Conservation (phyloP, 2,329 filamentous ascomycete genomes). For the Trichoderma hamatum region DNA sequence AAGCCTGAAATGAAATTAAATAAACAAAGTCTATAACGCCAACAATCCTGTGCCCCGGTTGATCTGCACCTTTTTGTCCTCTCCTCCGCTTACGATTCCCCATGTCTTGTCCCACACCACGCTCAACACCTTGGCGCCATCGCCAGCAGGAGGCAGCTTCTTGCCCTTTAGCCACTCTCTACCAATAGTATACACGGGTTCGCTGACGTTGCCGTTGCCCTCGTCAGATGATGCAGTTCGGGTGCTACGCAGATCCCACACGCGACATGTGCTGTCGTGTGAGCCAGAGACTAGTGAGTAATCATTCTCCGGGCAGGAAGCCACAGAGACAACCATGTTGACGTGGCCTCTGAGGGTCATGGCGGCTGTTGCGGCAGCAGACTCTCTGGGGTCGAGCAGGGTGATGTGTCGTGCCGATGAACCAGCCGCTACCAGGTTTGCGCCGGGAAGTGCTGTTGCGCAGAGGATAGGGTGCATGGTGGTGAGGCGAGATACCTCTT, state of each 20-base stretch:
- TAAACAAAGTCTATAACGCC: conserved; percentile 37
- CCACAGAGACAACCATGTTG: conserved; percentile 65
- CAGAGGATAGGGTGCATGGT: conserved; percentile 84
- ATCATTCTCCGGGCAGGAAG: conserved; percentile 63
- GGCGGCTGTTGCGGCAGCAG: conserved; percentile 73
- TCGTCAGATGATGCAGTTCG: conserved; percentile 62
- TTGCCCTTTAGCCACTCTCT: conserved; percentile 71
- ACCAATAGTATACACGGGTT: conserved; percentile 75
- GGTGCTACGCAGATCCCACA: conserved; percentile 87
- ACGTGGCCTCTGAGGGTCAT: conserved; percentile 92
- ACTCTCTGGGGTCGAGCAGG: conserved; percentile 85
- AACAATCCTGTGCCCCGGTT: conserved; percentile 68
- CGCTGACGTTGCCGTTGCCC: conserved; percentile 65
- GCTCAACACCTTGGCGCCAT: conserved; percentile 86
- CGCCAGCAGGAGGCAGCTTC: conserved; percentile 69
- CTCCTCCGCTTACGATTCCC: conserved; percentile 87
- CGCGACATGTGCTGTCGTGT: conserved; percentile 87
- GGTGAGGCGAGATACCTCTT: conserved; percentile 78
- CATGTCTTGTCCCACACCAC: conserved; percentile 84
- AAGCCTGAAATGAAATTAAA: neutral
- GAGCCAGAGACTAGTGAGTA: conserved; percentile 87
- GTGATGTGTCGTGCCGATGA: conserved; percentile 87
- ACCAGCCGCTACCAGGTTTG: conserved; percentile 68
- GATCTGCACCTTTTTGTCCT: conserved; percentile 94
- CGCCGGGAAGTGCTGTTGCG: conserved; percentile 71